Evolutionary conservation across 2,329 filamentous ascomycete genomes (phyloP).

Genomic region (Monilinia fructigena): DNA sequence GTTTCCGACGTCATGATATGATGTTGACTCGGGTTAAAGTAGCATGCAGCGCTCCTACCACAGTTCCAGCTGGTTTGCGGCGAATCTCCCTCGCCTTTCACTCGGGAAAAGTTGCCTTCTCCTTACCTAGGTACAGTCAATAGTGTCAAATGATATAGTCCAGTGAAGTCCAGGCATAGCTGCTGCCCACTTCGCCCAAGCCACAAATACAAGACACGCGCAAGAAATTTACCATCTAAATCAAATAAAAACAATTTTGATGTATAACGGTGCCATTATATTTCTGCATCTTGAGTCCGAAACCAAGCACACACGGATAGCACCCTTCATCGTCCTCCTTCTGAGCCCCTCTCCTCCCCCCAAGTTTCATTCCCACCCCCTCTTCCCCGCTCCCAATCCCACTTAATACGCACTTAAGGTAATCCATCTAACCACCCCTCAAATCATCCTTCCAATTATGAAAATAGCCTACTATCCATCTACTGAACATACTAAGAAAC

Average conservation of each 20-base stretch:
- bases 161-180: not conserved
- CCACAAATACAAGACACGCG: not conserved
- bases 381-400: conserved; percentile 21
- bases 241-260: not conserved
- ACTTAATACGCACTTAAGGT: no score
- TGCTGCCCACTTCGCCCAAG: not conserved
- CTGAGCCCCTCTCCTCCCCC: conserved; percentile 41
- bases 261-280: not conserved
- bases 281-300: not conserved
- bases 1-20: not conserved
- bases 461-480: not conserved
- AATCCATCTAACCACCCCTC: conserved; percentile 30
- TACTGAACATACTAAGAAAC: not conserved
- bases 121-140: not conserved
- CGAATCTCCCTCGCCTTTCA: not conserved
- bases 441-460: not conserved
- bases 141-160: not conserved
- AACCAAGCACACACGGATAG: conserved; percentile 57
- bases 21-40: not conserved
- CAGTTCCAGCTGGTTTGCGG: not conserved
- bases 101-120: not conserved
- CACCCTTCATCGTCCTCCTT: conserved; percentile 50
- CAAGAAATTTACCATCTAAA: not conserved
- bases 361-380: not conserved
- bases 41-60: not conserved